Base-by-base conservation (phyloP, 2,329 filamentous ascomycete genomes). In the Juglanconis oblonga region DNA sequence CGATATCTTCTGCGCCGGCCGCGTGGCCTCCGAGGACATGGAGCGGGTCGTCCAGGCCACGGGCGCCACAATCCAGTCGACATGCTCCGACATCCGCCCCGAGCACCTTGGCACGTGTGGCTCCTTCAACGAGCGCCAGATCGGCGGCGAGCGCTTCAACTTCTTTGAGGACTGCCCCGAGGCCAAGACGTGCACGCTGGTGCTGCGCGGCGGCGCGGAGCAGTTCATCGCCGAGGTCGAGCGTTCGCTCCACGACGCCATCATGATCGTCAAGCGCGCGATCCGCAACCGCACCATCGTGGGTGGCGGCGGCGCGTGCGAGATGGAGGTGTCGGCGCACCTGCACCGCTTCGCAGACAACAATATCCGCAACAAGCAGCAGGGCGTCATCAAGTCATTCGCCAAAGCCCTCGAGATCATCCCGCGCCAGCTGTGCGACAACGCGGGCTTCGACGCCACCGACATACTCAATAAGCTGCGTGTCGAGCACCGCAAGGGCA, bases 171-270 rank as follows among this genome's bases (percentile, higher is more conserved):
- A 94, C 70, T 99, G 95, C 81, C 91, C 94, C 35, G 88, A 88
- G 71, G 94, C 95, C 66, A 97, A 96, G 84, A 98, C 95, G 1
- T 99, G 95, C 83, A 99, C 95, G 9, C 82, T 99, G 24, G 87
- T 99, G 45, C 88, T 99, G 64, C 91, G 95, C 72, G 95, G 95
- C 71, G 95, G 95, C 66, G 95, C 95, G 40, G 95, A 99, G 81
- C 95, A 99, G 76, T 99, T 99, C 79, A 99, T 99, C 69, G 95
- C 95, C 61, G 95, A 99, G 76, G 95, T 97, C 1, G 95, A 99
- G 81, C 91, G 95, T 65, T 97, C 92, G 72, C 85, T 99, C 67
- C 95, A 99, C 81, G 95, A 99, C 71, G 95, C 95, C 68, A 98
- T 99, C 77, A 99, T 99, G 95, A 97, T 99, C 71, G 95, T 99